Conservation (phyloP, 768 basidiomycete species). For the Mycena kentingensis region DNA sequence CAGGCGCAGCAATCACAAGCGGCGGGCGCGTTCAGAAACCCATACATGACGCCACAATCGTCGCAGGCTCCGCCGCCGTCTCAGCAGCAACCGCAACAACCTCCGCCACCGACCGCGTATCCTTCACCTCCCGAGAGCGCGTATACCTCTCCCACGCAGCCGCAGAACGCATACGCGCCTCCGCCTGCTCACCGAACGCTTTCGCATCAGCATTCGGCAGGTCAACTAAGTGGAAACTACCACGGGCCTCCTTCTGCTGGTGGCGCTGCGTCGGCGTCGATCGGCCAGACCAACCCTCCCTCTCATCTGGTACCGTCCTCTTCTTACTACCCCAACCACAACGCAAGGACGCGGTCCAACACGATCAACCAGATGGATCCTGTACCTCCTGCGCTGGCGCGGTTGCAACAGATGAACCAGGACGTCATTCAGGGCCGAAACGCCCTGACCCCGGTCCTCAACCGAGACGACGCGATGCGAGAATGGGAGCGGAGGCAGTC, state of each 20-base stretch:
- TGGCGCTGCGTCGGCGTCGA: slow-evolving; percentile 34
- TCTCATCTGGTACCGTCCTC: slow-evolving; percentile 56
- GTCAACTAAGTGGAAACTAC: slow-evolving; percentile 40
- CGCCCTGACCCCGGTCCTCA: slow-evolving; percentile 89
- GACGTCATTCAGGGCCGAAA: slow-evolving; percentile 77
- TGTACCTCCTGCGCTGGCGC: slow-evolving; percentile 92
- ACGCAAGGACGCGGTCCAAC: slow-evolving; percentile 77
- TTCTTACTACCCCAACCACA: slow-evolving; percentile 68
- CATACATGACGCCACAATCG: slow-evolving; percentile 66
- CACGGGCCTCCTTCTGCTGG: slow-evolving; percentile 36
- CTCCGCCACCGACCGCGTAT: slow-evolving; percentile 28
- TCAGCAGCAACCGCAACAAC: slow-evolving; percentile 28
- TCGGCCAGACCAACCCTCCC: slow-evolving; percentile 25
- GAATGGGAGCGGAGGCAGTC: slow-evolving; percentile 94
- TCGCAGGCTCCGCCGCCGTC: slow-evolving; percentile 35
- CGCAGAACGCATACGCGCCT: slow-evolving; percentile 40
- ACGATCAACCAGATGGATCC: slow-evolving; percentile 91
- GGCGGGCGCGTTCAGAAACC: slow-evolving; percentile 74
- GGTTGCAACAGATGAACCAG: slow-evolving; percentile 86
- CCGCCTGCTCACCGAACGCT: slow-evolving; percentile 42
- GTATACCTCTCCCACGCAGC: slow-evolving; percentile 29
- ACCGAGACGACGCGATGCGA: slow-evolving; percentile 90
- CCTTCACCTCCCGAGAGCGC: slow-evolving; percentile 36
- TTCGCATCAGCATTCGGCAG: slow-evolving; percentile 53
- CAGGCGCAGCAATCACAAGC: slow-evolving; percentile 73